Conservation (phyloP, 1,139 yeast species). For the Blastobotrys arbuscula region DNA sequence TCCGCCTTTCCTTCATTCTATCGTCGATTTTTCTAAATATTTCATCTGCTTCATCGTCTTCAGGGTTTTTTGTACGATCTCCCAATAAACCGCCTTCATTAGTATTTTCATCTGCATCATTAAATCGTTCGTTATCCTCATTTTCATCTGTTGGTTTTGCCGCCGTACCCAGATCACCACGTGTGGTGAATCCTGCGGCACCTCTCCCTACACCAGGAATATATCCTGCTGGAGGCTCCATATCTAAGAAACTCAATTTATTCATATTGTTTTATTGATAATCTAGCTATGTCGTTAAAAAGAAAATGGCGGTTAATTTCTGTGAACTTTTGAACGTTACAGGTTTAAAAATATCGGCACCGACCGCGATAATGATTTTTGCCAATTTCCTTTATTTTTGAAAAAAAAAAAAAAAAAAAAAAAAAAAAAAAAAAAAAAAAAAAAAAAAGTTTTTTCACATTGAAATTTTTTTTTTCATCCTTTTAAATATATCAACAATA, state of each 20-base stretch:
- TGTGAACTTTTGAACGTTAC: too few relatives aligned
- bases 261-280: too few relatives aligned
- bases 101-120: constrained; percentile 35
- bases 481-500: not conserved
- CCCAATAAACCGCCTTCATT: constrained; percentile 37
- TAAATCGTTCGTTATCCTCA: constrained; percentile 31
- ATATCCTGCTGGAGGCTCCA: constrained; percentile 85
- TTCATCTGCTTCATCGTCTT: constrained; percentile 73
- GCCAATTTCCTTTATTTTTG: not conserved
- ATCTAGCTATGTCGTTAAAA: too few relatives aligned
- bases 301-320: too few relatives aligned
- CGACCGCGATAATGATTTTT: too few relatives aligned
- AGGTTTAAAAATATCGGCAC: too few relatives aligned
- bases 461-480: constrained; percentile 1
- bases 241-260: constrained; percentile 54
- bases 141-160: constrained; percentile 37
- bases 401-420: not conserved
- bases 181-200: constrained; percentile 86
- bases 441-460: not conserved
- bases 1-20: constrained; percentile 41
- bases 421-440: not conserved
- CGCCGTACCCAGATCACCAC: constrained; percentile 65
- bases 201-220: constrained; percentile 94
- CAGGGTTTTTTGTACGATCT: constrained; percentile 29
- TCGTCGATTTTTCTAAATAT: constrained; percentile 63